These are phyloP conservation scores for Penicillium steckii DNA, from an alignment of 495 filamentous ascomycete species.

Conservation along the genomic window DNA sequence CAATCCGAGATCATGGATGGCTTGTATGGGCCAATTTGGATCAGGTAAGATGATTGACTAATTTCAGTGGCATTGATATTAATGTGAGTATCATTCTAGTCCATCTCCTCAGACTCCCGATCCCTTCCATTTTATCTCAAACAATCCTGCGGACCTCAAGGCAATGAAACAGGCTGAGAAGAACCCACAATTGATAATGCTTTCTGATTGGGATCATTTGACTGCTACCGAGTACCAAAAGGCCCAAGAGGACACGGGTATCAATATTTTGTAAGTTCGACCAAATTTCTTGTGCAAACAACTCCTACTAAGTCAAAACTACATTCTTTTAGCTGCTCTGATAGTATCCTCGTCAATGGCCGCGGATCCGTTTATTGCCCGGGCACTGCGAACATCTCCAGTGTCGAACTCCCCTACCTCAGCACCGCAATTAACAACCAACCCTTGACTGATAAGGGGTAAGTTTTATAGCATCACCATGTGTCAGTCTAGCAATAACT, in stretches of 20 bases:
- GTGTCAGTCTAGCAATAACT: neutral
- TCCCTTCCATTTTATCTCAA: constrained; percentile 50
- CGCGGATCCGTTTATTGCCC: constrained; percentile 51
- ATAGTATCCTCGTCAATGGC: constrained; percentile 54
- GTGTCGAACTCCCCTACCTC: constrained; percentile 31
- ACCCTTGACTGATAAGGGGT: constrained; percentile 52
- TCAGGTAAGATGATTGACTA: constrained; percentile 17
- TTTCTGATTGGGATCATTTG: constrained; percentile 54
- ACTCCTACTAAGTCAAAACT: neutral
- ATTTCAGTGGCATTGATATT: neutral
- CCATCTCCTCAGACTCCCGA: constrained; percentile 28
- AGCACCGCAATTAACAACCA: constrained; percentile 26
- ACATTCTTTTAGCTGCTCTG: constrained; percentile 33
- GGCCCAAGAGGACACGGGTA: constrained; percentile 32
- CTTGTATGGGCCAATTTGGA: constrained; percentile 49
- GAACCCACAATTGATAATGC: constrained; percentile 43
- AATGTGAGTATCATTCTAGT: constrained; percentile 15
- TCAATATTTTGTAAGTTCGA: constrained; percentile 36
- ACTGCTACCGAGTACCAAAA: constrained; percentile 44
- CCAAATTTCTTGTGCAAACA: neutral
- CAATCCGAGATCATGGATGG: constrained; percentile 50
- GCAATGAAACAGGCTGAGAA: constrained; percentile 48
- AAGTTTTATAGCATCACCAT: constrained; percentile 2
- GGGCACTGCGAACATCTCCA: constrained; percentile 29
- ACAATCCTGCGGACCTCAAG: constrained; percentile 32